Evolutionary conservation across 2,329 filamentous ascomycete species (phyloP).

Genomic region (Chalara sp.): DNA sequence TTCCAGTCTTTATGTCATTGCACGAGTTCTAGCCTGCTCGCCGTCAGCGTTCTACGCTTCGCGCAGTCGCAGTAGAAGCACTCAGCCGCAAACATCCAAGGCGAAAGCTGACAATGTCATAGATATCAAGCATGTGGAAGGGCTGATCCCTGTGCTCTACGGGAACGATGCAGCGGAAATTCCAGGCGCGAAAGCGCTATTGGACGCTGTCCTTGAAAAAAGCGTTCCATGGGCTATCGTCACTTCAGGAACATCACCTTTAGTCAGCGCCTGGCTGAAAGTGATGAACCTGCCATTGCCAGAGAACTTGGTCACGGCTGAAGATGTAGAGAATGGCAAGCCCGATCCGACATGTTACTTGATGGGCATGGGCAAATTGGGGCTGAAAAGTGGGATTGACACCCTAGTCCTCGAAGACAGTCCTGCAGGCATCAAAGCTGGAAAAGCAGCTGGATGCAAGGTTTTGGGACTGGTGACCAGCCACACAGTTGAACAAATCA

Average conservation of each 20-base stretch:
- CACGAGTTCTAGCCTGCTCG: no score
- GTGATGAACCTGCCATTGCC: slow-evolving; percentile 60
- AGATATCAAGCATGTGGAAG: slow-evolving; percentile 80
- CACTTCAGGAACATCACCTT: slow-evolving; percentile 61
- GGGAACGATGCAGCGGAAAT: slow-evolving; percentile 78
- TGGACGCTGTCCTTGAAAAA: slow-evolving; percentile 56
- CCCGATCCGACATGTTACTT: slow-evolving; percentile 70
- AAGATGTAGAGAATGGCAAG: slow-evolving; percentile 70
- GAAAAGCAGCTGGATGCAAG: slow-evolving; percentile 64
- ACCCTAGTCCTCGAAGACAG: slow-evolving; percentile 65
- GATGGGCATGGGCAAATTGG: slow-evolving; percentile 58
- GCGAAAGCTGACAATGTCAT: no score
- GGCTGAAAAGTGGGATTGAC: slow-evolving; percentile 29
- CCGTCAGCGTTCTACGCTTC: no score
- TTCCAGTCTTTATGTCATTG: no score
- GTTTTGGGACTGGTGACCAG: slow-evolving; percentile 61
- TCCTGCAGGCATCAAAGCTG: slow-evolving; percentile 59
- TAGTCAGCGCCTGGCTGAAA: slow-evolving; percentile 67
- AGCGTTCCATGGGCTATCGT: slow-evolving; percentile 72
- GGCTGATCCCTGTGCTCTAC: slow-evolving; percentile 67
- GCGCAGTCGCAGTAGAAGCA: no score
- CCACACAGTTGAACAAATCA: slow-evolving; percentile 52
- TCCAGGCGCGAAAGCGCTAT: slow-evolving; percentile 68
- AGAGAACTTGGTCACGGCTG: slow-evolving; percentile 63
- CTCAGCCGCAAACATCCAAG: no score